Base-by-base conservation (phyloP, 805 yeast genomes). In the Komagataella populi region DNA sequence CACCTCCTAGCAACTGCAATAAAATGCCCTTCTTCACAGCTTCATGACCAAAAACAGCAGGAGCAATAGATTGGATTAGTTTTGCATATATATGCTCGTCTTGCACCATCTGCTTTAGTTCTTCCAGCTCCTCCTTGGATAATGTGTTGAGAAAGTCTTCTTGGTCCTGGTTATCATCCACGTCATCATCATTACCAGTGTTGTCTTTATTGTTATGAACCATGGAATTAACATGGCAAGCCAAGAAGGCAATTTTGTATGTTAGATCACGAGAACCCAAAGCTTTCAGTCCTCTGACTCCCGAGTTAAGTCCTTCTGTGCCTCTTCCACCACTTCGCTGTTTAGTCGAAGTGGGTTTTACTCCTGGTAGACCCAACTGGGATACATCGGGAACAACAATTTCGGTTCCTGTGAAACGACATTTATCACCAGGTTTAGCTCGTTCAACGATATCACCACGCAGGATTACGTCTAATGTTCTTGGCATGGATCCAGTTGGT, bases 401-500 rank as follows among this genome's bases (percentile, higher is more conserved):
- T 63, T 89, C 93, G 1, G 96, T 84, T 48, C 99, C 99, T 0
- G 96, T 87, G 65, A 93, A 89, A 57, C 81, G 80, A 69, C 96
- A 87, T 64, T 87, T 85, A 67, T 91, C 98, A 57, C 99, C 99
- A 1, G 99, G 97, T 66, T 91, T 93, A 2, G 97, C 97, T 57
- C 89, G 76, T 63, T 91, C 99, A 6, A 93, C 98, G 51, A 88
- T 76, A 58, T 91, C 97, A 50, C 98, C 98, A 59, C 99, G 76
- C 53, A 91, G 69, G 50, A 91, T 85, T 22, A 91, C 91, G 64
- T 91, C 99, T 60, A 91, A 67, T 1, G 96, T 91, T 65, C 99
- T 80, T 23, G 99, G 99, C 99, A 91, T 91, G 3, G 97, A 89
- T 24, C 99, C 99, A 0, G 96, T 88, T 23, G 99, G 99, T 52